Evolutionary conservation across 768 basidiomycete species (phyloP).

Genomic region (Tylopilus subfusipes): DNA sequence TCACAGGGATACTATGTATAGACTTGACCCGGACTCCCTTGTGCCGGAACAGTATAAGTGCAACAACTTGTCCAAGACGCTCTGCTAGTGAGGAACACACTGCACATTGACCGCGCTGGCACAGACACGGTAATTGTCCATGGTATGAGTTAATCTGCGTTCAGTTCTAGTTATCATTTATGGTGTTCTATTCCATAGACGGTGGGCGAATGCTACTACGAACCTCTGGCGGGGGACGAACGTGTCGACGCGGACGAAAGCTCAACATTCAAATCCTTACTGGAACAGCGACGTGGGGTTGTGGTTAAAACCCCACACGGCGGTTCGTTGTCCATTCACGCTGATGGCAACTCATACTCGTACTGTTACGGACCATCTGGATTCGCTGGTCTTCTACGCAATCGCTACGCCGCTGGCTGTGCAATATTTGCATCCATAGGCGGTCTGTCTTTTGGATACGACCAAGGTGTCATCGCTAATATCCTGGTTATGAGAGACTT

Average conservation of each 20-base stretch:
- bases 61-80: too few relatives aligned
- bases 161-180: neutral
- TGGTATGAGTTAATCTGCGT: conserved; percentile 10
- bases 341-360: conserved; percentile 41
- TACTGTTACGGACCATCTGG: conserved; percentile 77
- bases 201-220: conserved; percentile 15
- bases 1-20: too few relatives aligned
- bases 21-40: neutral
- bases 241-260: conserved; percentile 8
- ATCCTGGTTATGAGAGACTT: conserved; percentile 83
- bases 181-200: neutral
- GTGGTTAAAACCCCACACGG: conserved; percentile 25
- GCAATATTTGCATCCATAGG: conserved; percentile 76
- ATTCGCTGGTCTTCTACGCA: conserved; percentile 57
- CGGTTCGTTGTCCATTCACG: conserved; percentile 24
- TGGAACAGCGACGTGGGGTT: conserved; percentile 17
- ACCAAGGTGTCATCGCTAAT: conserved; percentile 85
- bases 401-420: conserved; percentile 62
- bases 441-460: conserved; percentile 77
- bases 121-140: neutral
- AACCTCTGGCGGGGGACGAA: conserved; percentile 16
- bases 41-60: too few relatives aligned
- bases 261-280: conserved; percentile 13
- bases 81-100: neutral
- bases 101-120: neutral